Evolutionary conservation across 2,329 filamentous ascomycete genomes (phyloP).

Genomic region (Calonectria fujianensis): DNA sequence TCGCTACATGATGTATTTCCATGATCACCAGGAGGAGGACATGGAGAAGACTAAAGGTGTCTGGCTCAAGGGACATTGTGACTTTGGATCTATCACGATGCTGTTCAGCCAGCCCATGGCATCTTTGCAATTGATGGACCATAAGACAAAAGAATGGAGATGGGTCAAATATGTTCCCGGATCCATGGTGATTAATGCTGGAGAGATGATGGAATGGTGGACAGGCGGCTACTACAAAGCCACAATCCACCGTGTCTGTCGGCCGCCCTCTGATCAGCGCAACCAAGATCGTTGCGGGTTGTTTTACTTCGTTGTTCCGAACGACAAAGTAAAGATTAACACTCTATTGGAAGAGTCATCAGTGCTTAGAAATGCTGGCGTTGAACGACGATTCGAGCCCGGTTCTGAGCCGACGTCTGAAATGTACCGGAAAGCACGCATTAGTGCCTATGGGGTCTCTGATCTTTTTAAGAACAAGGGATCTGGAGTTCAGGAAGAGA

Average conservation of each 20-base stretch:
- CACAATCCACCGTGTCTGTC: conserved; percentile 22
- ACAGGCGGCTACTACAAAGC: conserved; percentile 24
- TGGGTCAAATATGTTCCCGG: conserved; percentile 14
- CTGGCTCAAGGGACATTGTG: conserved; percentile 22
- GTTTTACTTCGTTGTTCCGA: conserved; percentile 11
- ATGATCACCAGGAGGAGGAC: conserved; percentile 1
- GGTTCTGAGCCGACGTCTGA: not conserved
- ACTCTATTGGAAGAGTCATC: not conserved
- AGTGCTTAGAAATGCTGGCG: not conserved
- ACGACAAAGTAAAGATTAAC: not conserved
- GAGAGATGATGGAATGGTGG: conserved; percentile 24
- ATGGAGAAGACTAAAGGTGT: conserved; percentile 12
- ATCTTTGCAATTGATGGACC: conserved; percentile 7
- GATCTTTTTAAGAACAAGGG: conserved; percentile 7
- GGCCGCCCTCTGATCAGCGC: conserved; percentile 9
- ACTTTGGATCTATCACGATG: conserved; percentile 12
- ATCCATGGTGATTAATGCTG: conserved; percentile 22
- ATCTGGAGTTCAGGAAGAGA: not conserved
- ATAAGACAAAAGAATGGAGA: conserved; percentile 1
- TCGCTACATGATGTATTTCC: conserved; percentile 28
- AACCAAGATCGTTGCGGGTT: conserved; percentile 6
- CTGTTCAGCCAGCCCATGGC: conserved; percentile 29
- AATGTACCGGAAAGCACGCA: not conserved
- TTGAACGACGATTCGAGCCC: not conserved
- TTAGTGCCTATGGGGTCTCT: not conserved